phyloP scores from a whole-genome alignment of 2,329 filamentous ascomycete species.

The Endothia cerciana region DNA sequence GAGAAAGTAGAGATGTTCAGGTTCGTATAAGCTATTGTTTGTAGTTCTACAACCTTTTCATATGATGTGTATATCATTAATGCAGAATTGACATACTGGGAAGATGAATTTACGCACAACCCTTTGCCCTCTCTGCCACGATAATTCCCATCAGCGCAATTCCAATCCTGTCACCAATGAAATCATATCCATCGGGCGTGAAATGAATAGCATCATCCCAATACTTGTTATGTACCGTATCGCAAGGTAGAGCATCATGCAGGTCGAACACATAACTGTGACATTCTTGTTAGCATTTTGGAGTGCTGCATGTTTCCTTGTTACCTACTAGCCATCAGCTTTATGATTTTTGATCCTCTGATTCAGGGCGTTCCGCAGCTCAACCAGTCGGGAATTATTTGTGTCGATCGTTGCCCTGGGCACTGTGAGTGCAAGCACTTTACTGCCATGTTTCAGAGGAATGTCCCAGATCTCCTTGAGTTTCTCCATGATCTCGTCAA shows the following conservation, averaged over 20 bases:
- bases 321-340: conserved; percentile 56
- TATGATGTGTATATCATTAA: too few relatives aligned
- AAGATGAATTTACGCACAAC: not conserved
- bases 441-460: conserved; percentile 52
- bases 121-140: not conserved
- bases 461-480: conserved; percentile 56
- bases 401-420: conserved; percentile 51
- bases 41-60: too few relatives aligned
- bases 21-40: too few relatives aligned
- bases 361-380: conserved; percentile 49
- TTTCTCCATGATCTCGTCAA: conserved; percentile 50
- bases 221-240: conserved; percentile 47
- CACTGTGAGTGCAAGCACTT: conserved; percentile 66
- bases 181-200: conserved; percentile 58
- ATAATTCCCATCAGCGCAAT: conserved; percentile 19
- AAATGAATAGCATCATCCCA: conserved; percentile 66
- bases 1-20: too few relatives aligned
- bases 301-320: too few relatives aligned
- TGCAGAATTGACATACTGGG: not conserved
- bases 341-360: conserved; percentile 53
- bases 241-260: conserved; percentile 57
- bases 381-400: conserved; percentile 4
- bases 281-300: not conserved
- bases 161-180: conserved; percentile 37
- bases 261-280: conserved; percentile 61